A percentile compares a stretch with the other conserved stretches of the same genome.
These are phyloP conservation scores for Aspergillus cristatus DNA, from an alignment of 495 filamentous ascomycete genomes.

Conservation along the genomic window DNA sequence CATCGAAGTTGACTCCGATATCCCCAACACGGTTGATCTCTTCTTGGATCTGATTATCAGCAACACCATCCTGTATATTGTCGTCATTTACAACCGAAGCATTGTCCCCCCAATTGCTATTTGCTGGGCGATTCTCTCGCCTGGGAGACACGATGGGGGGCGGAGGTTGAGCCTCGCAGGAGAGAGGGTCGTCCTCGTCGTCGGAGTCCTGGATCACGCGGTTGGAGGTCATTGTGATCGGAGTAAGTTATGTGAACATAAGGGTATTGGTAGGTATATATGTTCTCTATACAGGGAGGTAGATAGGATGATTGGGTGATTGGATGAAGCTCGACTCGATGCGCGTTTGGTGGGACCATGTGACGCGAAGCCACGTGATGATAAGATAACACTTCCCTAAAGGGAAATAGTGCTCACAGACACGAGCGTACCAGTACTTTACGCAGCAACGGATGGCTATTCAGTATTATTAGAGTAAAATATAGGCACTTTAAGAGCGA, in stretches of 20 bases:
- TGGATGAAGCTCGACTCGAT: background rate
- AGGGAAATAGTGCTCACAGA: background rate
- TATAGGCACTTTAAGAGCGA: too few relatives aligned
- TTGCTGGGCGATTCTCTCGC: conserved; percentile 1
- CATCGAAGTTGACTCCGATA: conserved; percentile 30
- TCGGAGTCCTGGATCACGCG: conserved; percentile 44
- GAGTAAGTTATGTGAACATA: conserved; percentile 1
- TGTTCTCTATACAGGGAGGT: too few relatives aligned
- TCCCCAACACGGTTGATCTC: conserved; percentile 6
- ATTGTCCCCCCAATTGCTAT: background rate
- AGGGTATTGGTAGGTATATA: too few relatives aligned
- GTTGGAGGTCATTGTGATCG: conserved; percentile 20
- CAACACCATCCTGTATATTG: background rate
- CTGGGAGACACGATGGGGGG: conserved; percentile 8
- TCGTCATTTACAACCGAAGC: background rate
- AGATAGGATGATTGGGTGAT: conserved; percentile 8
- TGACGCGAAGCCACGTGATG: conserved; percentile 28
- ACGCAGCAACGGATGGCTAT: too few relatives aligned
- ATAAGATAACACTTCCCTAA: conserved; percentile 14
- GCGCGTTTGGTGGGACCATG: conserved; percentile 12
- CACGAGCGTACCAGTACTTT: too few relatives aligned
- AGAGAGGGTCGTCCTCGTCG: conserved; percentile 36
- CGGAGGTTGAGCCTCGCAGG: conserved; percentile 17
- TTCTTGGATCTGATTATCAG: background rate
- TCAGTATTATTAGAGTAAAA: too few relatives aligned